Conservation (phyloP, 148 eudicot genomes). For the Chenopodium album region DNA sequence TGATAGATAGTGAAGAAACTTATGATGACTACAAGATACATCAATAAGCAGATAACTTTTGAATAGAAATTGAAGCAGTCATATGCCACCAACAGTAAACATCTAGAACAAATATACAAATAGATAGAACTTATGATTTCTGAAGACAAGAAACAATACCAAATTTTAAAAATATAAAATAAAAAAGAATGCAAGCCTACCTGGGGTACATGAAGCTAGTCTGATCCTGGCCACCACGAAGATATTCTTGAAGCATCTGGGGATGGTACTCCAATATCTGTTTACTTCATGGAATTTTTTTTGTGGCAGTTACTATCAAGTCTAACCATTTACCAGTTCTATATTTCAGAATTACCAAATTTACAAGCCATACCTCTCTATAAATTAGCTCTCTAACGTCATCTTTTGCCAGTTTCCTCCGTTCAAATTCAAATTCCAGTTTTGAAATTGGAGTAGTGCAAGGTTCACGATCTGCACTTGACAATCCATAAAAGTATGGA, state of each 20-base stretch:
- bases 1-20: not conserved
- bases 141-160: not conserved
- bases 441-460: conserved; percentile 64
- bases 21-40: not conserved
- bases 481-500: conserved; percentile 75
- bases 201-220: conserved; percentile 94
- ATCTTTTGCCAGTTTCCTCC: conserved; percentile 66
- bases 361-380: conserved; percentile 61
- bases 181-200: conserved; percentile 29
- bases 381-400: conserved; percentile 83
- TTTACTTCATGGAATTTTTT: conserved; percentile 35
- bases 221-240: conserved; percentile 61
- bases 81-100: not conserved
- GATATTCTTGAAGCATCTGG: conserved; percentile 87
- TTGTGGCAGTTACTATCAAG: conserved; percentile 29
- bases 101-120: not conserved
- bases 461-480: conserved; percentile 77
- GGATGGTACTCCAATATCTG: conserved; percentile 98
- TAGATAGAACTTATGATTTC: not conserved
- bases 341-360: not conserved
- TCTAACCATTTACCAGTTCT: not conserved
- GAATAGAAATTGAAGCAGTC: not conserved
- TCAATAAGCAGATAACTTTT: not conserved
- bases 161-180: not conserved
- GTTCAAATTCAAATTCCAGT: conserved; percentile 81